These are phyloP conservation scores for Starmerella sp. DNA, from an alignment of 805 yeast genomes.

Conservation along the genomic window DNA sequence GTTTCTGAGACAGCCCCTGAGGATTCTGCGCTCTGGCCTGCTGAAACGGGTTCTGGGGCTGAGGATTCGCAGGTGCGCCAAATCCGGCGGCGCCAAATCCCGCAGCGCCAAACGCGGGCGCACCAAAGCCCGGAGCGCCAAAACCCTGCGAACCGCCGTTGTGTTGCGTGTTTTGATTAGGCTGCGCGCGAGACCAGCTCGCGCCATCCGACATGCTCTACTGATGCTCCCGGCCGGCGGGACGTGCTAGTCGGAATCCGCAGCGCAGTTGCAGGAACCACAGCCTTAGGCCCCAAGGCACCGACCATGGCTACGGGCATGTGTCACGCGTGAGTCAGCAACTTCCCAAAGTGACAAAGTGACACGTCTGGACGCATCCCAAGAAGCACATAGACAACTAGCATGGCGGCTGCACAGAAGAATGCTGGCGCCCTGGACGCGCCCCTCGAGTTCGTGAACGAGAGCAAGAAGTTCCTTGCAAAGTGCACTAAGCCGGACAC, in stretches of 20 bases:
- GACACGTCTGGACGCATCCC: neutral
- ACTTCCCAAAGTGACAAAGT: neutral
- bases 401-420: constrained; percentile 2
- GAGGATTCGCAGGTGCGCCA: neutral
- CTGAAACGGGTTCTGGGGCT: neutral
- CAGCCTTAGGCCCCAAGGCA: neutral
- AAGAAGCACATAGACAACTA: constrained; percentile 8
- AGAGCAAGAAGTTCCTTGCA: constrained; percentile 76
- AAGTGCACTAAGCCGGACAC: constrained; percentile 88
- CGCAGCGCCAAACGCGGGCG: neutral
- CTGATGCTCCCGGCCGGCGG: constrained; percentile 3
- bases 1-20: too few relatives aligned
- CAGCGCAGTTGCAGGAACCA: neutral
- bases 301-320: neutral
- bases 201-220: neutral
- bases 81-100: neutral
- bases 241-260: neutral
- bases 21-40: neutral
- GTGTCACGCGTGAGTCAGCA: neutral
- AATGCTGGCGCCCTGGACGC: constrained; percentile 29
- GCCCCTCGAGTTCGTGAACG: constrained; percentile 83
- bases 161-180: too few relatives aligned
- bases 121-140: neutral
- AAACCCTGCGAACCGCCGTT: neutral
- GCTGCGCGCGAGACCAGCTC: neutral